Evolutionary conservation across 2,329 filamentous ascomycete species (phyloP), one percentile per base, ranked within the genome.

Genomic region (Ilyonectria robusta): DNA sequence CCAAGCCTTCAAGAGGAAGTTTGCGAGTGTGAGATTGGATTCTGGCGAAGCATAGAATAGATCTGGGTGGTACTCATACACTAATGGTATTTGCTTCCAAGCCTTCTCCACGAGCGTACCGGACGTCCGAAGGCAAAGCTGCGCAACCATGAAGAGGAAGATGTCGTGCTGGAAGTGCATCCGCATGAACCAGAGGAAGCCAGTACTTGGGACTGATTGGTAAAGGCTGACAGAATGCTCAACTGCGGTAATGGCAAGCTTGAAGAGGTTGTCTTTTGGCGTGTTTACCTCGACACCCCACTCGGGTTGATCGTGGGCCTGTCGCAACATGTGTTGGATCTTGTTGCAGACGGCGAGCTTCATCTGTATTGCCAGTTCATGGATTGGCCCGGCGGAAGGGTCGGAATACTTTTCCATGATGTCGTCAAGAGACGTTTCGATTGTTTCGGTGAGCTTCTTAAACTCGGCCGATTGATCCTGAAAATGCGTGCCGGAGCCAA

Each of bases 241-340:
- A 19, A 60, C 50, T 2, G 57, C 19, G 11, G 55, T 40, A 15
- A 65, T 55, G 13, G 62, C 59, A 15, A 65, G 51, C 26, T 65
- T 65, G 48, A 65, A 68, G 6, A 68, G 26, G 42, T 68, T 60
- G 53, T 68, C 66, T 29, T 55, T 50, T 6, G 56, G 55, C 4
- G 62, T 56, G 33, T 55, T 56, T 35, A 68, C 58, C 9, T 65
- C 62, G n/a, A 50, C 58, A 2, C 62, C 62, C 57, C 62, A 68
- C 42, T 65, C 66, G 1, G 58, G 62, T 8, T 65, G 62, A 3
- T 65, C 54, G 2, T 33, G 50, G 11, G 58, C 37, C 3, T 42
- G 44, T 3, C 35, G 35, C 2, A 59, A 19, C 7, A 68, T n/a
- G 10, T 26, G 21, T 42, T n/a, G 15, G 21, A 61, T 17, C 17